Base-by-base conservation (phyloP, 768 basidiomycete genomes). In the Termitomyces sp. region DNA sequence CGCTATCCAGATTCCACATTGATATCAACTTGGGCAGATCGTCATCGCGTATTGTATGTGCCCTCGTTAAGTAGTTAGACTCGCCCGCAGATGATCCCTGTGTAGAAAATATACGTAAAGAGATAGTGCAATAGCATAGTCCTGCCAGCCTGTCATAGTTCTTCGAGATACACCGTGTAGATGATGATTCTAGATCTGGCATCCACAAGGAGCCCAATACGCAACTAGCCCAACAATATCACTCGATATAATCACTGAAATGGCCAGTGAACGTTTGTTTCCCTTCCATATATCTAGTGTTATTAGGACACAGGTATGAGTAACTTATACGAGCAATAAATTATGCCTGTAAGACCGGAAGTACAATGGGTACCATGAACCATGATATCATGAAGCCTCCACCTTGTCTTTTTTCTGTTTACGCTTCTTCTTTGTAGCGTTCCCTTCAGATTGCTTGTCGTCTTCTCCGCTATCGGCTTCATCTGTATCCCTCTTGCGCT, bases 391-490 rank as follows among this genome's bases (percentile, higher is more conserved):
- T 50, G 48, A 53, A 46, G 44, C 48, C 44, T 58, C 51, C 58
- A 28, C 45, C 59, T 60, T 57, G 59, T 66, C 62, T 64, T 48
- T 60, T 55, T 67, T 63, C 59, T 68, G 60, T 63, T 71, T 71
- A 40, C 65, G 62, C 45, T 73, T 77, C 66, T 77, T 78, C 50
- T 63, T 66, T 42, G 60, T 64, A 18, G 60, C 64, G 8, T 63
- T 63, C 15, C 57, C 61, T 9, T 56, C 65, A 36, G 49, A 16
- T 50, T 57, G 61, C 36, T 50, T 71, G 81, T 83, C 75, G 77
- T 81, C 28, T 78, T 82, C 67, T 73, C 80, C 61, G 80, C 68
- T 70, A 78, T 81, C 76, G 78, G 82, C 63, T 69, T 65, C 55
- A 59, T 67, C 65, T 65, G 22, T 8, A 35, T 63, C 59, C 55